Evolutionary conservation across 768 basidiomycete genomes (phyloP).

Genomic region (Agrocybe praecox): DNA sequence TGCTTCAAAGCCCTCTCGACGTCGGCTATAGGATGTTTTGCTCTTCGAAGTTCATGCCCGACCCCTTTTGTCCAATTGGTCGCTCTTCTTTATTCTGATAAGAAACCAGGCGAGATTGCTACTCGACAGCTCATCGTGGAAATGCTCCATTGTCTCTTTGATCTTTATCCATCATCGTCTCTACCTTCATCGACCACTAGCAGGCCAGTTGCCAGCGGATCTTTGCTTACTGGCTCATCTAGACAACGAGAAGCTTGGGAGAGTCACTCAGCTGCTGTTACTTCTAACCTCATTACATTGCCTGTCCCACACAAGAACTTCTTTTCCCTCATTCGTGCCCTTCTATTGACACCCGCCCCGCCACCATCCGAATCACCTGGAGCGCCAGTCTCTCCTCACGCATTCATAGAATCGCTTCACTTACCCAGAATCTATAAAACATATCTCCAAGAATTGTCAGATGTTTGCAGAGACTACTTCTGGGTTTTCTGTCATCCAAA

Average conservation of each 20-base stretch:
- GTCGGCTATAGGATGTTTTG: slow-evolving; percentile 85
- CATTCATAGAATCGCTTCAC: slow-evolving; percentile 65
- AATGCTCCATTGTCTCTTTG: slow-evolving; percentile 83
- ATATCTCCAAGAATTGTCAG: slow-evolving; percentile 57
- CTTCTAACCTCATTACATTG: slow-evolving; percentile 59
- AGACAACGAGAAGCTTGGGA: slow-evolving; percentile 63
- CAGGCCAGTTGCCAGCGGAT: slow-evolving; percentile 14
- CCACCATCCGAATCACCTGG: slow-evolving; percentile 33
- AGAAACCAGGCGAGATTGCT: slow-evolving; percentile 94
- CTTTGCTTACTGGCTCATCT: slow-evolving; percentile 25
- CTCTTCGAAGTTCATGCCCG: slow-evolving; percentile 87
- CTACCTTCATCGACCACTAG: slow-evolving; percentile 52
- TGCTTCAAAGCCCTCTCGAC: slow-evolving; percentile 95
- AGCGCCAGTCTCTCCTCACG: slow-evolving; percentile 56
- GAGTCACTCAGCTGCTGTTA: slow-evolving; percentile 35
- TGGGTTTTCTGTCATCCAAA: slow-evolving; percentile 98
- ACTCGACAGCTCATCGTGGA: slow-evolving; percentile 92
- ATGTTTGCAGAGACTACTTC: slow-evolving; percentile 91
- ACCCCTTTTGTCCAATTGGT: slow-evolving; percentile 87
- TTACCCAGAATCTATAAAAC: slow-evolving; percentile 38
- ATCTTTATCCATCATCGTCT: slow-evolving; percentile 78
- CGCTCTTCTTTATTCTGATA: slow-evolving; percentile 90
- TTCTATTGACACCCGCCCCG: slow-evolving; percentile 60
- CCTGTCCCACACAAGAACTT: slow-evolving; percentile 74
- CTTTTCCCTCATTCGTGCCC: slow-evolving; percentile 72